Evolutionary conservation across 805 yeast species (phyloP).

Genomic region (Ogataea dorogensis): DNA sequence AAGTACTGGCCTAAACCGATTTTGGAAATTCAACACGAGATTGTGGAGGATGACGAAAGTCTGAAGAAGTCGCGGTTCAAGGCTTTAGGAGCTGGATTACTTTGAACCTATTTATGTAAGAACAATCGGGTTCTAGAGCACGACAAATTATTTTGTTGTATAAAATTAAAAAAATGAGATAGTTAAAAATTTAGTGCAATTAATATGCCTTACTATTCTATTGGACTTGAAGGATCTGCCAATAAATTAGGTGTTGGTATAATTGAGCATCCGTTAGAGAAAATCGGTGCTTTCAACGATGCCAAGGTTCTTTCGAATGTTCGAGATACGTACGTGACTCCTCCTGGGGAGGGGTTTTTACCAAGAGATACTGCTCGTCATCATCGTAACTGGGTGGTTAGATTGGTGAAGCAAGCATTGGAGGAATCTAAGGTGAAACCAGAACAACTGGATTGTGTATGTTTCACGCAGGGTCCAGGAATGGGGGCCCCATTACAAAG

Average conservation of each 20-base stretch:
- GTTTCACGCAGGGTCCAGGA: conserved; percentile 98
- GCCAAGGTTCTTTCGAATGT: conserved; percentile 85
- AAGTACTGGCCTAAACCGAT: conserved; percentile 25
- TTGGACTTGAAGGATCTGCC: conserved; percentile 97
- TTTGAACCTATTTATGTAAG: conserved; percentile 11
- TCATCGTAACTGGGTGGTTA: conserved; percentile 90
- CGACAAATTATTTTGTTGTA: conserved; percentile 1
- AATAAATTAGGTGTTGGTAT: conserved; percentile 95
- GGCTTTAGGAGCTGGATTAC: conserved; percentile 11
- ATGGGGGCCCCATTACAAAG: conserved; percentile 98
- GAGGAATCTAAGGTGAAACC: conserved; percentile 53
- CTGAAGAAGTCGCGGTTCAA: conserved; percentile 10
- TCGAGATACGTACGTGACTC: conserved; percentile 92
- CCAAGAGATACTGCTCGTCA: conserved; percentile 97
- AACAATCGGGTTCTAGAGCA: conserved; percentile 10
- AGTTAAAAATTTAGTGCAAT: background rate
- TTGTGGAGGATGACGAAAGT: conserved; percentile 13
- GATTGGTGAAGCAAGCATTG: conserved; percentile 68
- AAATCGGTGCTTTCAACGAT: conserved; percentile 50
- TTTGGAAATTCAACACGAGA: conserved; percentile 15
- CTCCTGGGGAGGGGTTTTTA: conserved; percentile 97
- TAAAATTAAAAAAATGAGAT: conserved; percentile 1
- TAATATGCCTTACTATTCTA: conserved; percentile 39
- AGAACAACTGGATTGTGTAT: conserved; percentile 67
- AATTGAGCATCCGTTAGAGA: conserved; percentile 69